Evolutionary conservation across 78 protist species (phyloP).

Genomic region (Dictyostelium intermedium): DNA sequence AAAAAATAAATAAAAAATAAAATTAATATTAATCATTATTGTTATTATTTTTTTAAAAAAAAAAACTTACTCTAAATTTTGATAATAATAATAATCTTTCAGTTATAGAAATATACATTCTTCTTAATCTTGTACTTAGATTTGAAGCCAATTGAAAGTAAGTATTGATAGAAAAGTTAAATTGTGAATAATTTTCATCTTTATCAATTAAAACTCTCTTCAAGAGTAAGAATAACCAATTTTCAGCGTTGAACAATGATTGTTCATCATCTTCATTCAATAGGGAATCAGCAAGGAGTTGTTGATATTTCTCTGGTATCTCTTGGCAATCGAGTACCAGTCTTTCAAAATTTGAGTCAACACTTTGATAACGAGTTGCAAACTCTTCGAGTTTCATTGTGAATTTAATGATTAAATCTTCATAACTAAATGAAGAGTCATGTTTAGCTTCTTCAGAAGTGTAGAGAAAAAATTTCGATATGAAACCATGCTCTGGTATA

Average conservation of each 20-base stretch:
- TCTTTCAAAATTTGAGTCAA: slow-evolving; percentile 21
- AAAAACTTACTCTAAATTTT: slow-evolving; percentile 33
- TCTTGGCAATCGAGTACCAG: slow-evolving; percentile 18
- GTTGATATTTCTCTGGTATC: not conserved
- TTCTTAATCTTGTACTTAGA: slow-evolving; percentile 17
- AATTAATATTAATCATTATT: not conserved
- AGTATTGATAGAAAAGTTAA: slow-evolving; percentile 9
- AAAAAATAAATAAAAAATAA: not conserved
- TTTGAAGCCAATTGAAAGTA: slow-evolving; percentile 43
- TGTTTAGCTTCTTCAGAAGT: not conserved
- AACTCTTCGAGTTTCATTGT: slow-evolving; percentile 38
- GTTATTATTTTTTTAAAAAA: not conserved
- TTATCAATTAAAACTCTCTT: slow-evolving; percentile 42
- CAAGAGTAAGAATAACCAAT: slow-evolving; percentile 46
- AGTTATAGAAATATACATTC: slow-evolving; percentile 53
- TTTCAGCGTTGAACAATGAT: slow-evolving; percentile 37
- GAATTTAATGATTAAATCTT: slow-evolving; percentile 63
- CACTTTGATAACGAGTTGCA: slow-evolving; percentile 42
- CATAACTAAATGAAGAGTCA: slow-evolving; percentile 58
- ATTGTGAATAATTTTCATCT: slow-evolving; percentile 6
- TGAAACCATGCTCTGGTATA: slow-evolving; percentile 63
- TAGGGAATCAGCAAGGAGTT: not conserved
- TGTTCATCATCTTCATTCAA: slow-evolving; percentile 39
- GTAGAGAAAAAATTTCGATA: slow-evolving; percentile 53
- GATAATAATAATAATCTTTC: slow-evolving; percentile 40